Evolutionary conservation across 495 filamentous ascomycete genomes (phyloP), one percentile per base, ranked within the genome.

Genomic region (Aspergillus bertholletiae): DNA sequence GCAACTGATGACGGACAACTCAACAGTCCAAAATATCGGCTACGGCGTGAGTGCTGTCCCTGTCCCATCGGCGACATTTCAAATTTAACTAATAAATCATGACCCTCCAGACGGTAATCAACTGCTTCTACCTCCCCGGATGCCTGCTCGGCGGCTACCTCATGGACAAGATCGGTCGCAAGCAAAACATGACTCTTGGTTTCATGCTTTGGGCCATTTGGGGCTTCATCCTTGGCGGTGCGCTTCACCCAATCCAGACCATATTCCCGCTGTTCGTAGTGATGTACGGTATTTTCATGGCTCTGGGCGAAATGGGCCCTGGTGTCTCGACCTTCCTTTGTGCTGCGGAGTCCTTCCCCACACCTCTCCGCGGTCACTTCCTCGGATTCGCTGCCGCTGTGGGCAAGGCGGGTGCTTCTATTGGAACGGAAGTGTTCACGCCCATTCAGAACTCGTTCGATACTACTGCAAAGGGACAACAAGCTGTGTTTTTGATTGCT

Each of bases 221-320:
- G 56, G 77, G 73, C 0, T 79, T 80, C 46, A 74, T 77, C 39
- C 56, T 82, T 11, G 76, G 79, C 3, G 77, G 73, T 13, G 72
- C 74, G 1, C 41, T 78, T 5, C 51, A 54, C 1, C 66, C 66
- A 5, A 75, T 81, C 30, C 74, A 78, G 51, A 67, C 39, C 0
- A 49, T 76, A 7, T 75, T 79, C 34, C 71, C 77, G 0, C 66
- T 81, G 6, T 81, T 83, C 46, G 63, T 83, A 0, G 68, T 80
- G 7, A 67, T 81, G 45, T 81, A 80, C 54, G 77, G 76, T 7
- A 71, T 81, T 39, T 80, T 80, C 59, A 65, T 74, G 27, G 65
- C 70, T 0, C 63, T 78, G 1, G 72, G 75, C 3, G 74, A 77
- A 47, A 74, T 79, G 66, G 77, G 78, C 0, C 78, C 78, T 2